phyloP scores from a whole-genome alignment of 148 eudicot genomes.

The Spergularia marina region DNA sequence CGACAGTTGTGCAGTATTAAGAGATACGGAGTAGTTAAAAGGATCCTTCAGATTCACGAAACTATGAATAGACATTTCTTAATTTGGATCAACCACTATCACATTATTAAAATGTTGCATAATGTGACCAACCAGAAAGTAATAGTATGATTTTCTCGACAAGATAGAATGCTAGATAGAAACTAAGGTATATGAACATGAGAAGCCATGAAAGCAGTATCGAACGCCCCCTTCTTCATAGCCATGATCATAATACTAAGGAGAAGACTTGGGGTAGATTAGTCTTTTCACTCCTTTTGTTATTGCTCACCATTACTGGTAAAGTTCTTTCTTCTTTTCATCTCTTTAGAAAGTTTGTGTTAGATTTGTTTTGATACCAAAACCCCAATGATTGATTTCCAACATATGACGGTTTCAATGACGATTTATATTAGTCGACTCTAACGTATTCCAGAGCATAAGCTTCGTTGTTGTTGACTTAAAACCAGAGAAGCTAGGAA shows the following conservation, averaged over 20 bases:
- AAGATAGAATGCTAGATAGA: too few relatives aligned
- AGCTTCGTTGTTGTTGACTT: too few relatives aligned
- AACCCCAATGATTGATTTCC: background rate
- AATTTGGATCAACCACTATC: too few relatives aligned
- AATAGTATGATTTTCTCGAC: too few relatives aligned
- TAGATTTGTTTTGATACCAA: background rate
- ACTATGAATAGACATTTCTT: background rate
- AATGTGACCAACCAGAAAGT: too few relatives aligned
- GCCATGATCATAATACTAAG: conserved; percentile 10
- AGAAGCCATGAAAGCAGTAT: conserved; percentile 18
- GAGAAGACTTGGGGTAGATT: conserved; percentile 21
- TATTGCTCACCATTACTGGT: conserved; percentile 33
- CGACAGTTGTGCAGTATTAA: too few relatives aligned
- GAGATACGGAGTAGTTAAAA: too few relatives aligned
- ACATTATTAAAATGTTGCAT: too few relatives aligned
- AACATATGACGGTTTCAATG: background rate
- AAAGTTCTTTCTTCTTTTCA: conserved; percentile 11
- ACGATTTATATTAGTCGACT: background rate
- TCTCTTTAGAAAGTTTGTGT: background rate
- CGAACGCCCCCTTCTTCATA: conserved; percentile 36
- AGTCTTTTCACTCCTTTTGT: conserved; percentile 31
- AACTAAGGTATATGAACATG: conserved; percentile 1
- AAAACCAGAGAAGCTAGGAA: too few relatives aligned
- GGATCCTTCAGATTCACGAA: background rate
- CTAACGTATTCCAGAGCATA: too few relatives aligned